Base-by-base conservation (phyloP, 2,329 filamentous ascomycete genomes). In the Teratosphaeriaceae sp. region DNA sequence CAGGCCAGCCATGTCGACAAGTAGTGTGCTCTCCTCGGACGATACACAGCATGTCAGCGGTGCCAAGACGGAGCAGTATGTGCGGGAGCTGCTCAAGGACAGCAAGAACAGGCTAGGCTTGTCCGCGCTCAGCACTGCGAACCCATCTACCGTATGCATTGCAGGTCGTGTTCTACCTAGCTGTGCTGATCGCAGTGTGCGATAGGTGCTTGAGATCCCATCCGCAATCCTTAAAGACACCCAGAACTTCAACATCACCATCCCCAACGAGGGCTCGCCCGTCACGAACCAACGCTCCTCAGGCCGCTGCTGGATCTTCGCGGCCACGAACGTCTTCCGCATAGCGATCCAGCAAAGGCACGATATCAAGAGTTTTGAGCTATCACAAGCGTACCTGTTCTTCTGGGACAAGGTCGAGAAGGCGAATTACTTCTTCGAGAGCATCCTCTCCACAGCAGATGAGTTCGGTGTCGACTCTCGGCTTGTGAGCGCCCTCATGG, bases 401-500 rank as follows among this genome's bases (percentile, higher is more conserved):
- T 94, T 88, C 74, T 94, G 85, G 83, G 88, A 95, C 64, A 94
- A 94, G 69, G 78, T 94, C 16, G 88, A 95, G 65, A 94, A 94
- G 65, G 75, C 84, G 7, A 94, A 94, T 64, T 94, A 78, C 71
- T 94, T 94, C 68, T 75, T 94, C 15, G 87, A 94, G 65, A 84
- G 85, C 57, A 78, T 90, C 47, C 76, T 94, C 43, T 80, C 86
- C 49, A 94, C 88, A 0, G 75, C 78, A 0, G 69, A 71, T 40
- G 75, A 88, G 54, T 79, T 82, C 23, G 79, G 82, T 24, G 72
- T 94, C 1, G 85, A 89, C 51, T 75, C 80, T 18, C 71, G 88
- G 8, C 66, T 94, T 3, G 74, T 94, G 2, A 82, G 88, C 60
- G 75, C 75, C 3, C 66, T 94, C 3, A 69, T 90, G 21, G 67